Conservation (phyloP, 108 stramenopile species). For the Cylindrotheca fusiformis region DNA sequence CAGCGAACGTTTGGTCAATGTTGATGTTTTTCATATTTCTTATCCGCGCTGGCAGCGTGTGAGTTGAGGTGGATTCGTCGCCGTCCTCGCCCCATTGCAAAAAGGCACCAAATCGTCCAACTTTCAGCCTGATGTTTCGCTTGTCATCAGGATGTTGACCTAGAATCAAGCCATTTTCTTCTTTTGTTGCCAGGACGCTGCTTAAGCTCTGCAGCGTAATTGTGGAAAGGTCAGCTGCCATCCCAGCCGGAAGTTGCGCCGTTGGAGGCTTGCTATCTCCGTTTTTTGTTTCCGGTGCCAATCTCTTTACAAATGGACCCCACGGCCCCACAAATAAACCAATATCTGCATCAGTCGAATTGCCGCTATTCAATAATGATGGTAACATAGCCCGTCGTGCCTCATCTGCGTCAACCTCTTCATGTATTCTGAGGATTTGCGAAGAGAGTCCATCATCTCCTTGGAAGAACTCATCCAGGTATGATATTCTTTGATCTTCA, state of each 20-base stretch:
- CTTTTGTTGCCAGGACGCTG: conserved; percentile 33
- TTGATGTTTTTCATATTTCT: conserved; percentile 35
- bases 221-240: conserved; percentile 51
- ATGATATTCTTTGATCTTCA: conserved; percentile 41
- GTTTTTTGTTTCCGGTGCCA: neutral
- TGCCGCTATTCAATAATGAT: conserved; percentile 9
- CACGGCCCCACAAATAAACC: conserved; percentile 64
- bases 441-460: conserved; percentile 59
- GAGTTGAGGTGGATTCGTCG: conserved; percentile 47
- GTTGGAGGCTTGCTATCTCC: conserved; percentile 26
- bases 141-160: conserved; percentile 47
- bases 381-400: conserved; percentile 60
- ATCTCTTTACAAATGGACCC: conserved; percentile 54
- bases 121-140: conserved; percentile 40
- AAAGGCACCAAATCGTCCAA: conserved; percentile 54
- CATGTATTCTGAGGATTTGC: conserved; percentile 36
- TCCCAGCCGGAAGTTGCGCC: conserved; percentile 48
- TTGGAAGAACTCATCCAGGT: conserved; percentile 60
- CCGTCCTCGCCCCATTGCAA: conserved; percentile 58
- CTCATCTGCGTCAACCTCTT: conserved; percentile 44
- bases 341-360: conserved; percentile 15
- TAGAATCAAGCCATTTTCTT: conserved; percentile 37
- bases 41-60: conserved; percentile 44
- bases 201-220: conserved; percentile 33
- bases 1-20: neutral